Base-by-base conservation (phyloP, 179 eudicot species). In the Sideroxylon spinosum region DNA sequence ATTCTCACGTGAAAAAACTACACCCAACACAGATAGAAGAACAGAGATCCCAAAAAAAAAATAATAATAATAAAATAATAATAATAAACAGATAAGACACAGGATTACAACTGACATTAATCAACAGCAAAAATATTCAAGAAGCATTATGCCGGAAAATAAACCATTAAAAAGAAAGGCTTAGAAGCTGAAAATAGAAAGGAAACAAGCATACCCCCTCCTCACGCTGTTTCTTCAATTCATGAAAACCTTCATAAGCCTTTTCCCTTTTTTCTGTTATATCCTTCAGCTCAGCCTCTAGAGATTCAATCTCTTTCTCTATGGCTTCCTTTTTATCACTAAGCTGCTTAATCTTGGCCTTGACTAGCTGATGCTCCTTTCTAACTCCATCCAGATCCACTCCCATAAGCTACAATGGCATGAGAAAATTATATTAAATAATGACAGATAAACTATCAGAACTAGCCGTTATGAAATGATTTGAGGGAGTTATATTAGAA, bases 311-410 rank as follows among this genome's bases (percentile, higher is more conserved):
- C 55, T 87, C 87, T 19, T 69, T 83, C 13, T 88, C 82, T 57
- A 90, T 65, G 65, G 73, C 86, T 49, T 59, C 65, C 78, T 86
- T 76, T 82, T 88, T 85, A 16, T 79, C 85, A 62, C 79, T 81
- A 49, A 90, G 90, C 62, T 80, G 78, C 60, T 85, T 87, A 69
- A 82, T 69, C 86, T 88, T 89, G 22, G 81, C 82, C 75, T 77
- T 78, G 52, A 90, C 80, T 3, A 78, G 88, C 73, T 81, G 88
- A 72, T 86, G 87, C 62, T 91, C 93, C 87, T 93, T 93, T 80
- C 86, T 83, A 59, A 89, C 96, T 81, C 90, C 95, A 70, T 91
- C 94, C 77, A 95, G 81, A 85, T 89, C 92, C 48, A 85, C 88
- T 63, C 95, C 92, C 75, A 95, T 86, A 56, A 81, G 87, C 98